Evolutionary conservation across 2,329 filamentous ascomycete species (phyloP), one percentile per base, ranked within the genome.

Genomic region (Orbilia blumenaviensis): DNA sequence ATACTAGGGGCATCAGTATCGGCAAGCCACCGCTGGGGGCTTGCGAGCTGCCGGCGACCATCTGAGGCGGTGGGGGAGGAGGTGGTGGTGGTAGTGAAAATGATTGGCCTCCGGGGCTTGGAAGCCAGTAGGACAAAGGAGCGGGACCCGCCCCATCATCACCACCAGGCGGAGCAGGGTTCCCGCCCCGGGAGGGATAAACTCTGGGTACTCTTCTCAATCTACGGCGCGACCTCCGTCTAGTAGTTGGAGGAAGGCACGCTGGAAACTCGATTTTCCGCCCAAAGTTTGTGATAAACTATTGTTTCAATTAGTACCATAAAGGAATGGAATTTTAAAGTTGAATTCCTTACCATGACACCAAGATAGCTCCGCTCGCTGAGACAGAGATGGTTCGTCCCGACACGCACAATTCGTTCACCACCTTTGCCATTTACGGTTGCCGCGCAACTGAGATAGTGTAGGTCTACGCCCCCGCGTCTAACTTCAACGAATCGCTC

Each of bases 231-330:
- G 72, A 69, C 44, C 72, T 69, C 9, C 64, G 38, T 34, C 58
- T 66, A 27, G 64, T 56, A 3, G 72, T 52, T 12, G 72, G 72
- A 9, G 71, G 71, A 9, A 69, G 50, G 12, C 72, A 76, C 25
- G 72, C 72, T 44, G 72, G 72, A 34, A 76, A 76, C 25, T 76
- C 72, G 18, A 76, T 61, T 34, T 76, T 76, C n/a, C 72, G 72
- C 18, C 72, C 72, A 46, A 76, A 76, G 41, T 76, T 76, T 42
- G 72, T 76, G 38, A 76, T 61, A 16, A 76, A 69, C 72, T 76
- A 52, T 12, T 12, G 21, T 14, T 2, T 9, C 10, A 5, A 23
- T 76, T 68, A 76, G 64, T 23, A 16, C 9, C 25, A 21, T 34
- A n/a, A 44, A 9, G 38, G 2, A 27, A 1, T 18, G n/a, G n/a